phyloP scores from a whole-genome alignment of 2,329 filamentous ascomycete species.

The Fusarium goolgardi region DNA sequence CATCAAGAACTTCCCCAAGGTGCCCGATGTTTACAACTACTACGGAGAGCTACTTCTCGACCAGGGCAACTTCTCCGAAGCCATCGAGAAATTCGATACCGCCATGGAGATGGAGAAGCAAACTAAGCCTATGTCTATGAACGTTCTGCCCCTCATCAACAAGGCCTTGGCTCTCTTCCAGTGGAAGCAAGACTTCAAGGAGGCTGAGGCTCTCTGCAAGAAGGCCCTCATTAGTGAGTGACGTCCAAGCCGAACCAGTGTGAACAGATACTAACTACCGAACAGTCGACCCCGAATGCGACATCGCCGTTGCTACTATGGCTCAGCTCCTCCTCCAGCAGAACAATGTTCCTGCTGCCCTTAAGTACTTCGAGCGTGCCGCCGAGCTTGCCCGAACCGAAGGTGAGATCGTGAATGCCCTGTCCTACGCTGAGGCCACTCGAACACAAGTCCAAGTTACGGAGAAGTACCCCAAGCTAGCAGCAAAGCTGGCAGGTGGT shows the following conservation, averaged over 20 bases:
- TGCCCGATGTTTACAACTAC: conserved; percentile 99
- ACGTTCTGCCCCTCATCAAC: conserved; percentile 97
- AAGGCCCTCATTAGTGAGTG: conserved; percentile 94
- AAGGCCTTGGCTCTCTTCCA: conserved; percentile 97
- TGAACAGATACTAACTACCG: conserved; percentile 50
- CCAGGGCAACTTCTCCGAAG: conserved; percentile 94
- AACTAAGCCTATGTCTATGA: conserved; percentile 94
- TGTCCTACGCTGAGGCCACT: conserved; percentile 97
- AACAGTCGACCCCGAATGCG: conserved; percentile 95
- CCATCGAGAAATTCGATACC: conserved; percentile 97
- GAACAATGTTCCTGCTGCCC: conserved; percentile 93
- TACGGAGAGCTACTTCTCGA: conserved; percentile 97
- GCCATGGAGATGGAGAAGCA: conserved; percentile 99
- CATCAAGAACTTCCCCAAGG: conserved; percentile 98
- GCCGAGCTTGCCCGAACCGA: conserved; percentile 95
- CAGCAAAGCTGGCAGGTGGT: conserved; percentile 69
- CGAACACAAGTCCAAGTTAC: conserved; percentile 94
- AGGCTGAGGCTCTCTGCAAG: conserved; percentile 95
- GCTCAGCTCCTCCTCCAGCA: conserved; percentile 97
- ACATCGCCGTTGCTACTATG: conserved; percentile 99
- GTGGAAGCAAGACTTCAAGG: conserved; percentile 95
- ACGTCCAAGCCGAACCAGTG: conserved; percentile 10
- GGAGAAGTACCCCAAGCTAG: conserved; percentile 85
- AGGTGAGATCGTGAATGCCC: conserved; percentile 93
- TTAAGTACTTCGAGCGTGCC: conserved; percentile 96